Base-by-base conservation (phyloP, 2,329 filamentous ascomycete genomes). In the Fonsecaea monophora region DNA sequence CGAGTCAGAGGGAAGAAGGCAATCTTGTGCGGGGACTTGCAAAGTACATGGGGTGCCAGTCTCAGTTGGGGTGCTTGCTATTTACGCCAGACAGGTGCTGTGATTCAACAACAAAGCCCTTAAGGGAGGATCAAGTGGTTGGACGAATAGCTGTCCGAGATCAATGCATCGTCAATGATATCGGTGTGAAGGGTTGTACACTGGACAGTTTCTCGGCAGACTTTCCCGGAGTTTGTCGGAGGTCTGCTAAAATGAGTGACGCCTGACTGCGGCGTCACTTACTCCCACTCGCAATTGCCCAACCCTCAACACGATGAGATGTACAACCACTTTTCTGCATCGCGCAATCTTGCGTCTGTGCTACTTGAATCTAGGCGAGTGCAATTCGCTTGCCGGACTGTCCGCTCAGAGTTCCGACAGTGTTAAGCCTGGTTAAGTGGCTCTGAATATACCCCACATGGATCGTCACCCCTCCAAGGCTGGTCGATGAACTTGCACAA, bases 161-260 rank as follows among this genome's bases (percentile, higher is more conserved):
- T 25, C 25, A 25, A 25, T 25, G 25, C 25, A 25, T 25, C 25
- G 2, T 25, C 25, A 2, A 25, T 25, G 25, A 25, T 25, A 25
- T 25, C 25, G 25, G 25, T 25, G 25, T 2, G 25, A 25, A 25
- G 25, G 2, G 25, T 0, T 25, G 25, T 25, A 25, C 25, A n/a
- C n/a, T n/a, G 25, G 25, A 25, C 4, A 5, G 40, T 8, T 15
- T 4, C 38, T 64, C 67, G 67, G 67, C 54, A 62, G 35, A 69
- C 64, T 53, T 69, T 67, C 64, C 67, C 37, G 13, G 13, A 4
- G 50, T 7, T 38, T 21, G 32, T 50, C 25, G 45, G 42, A 25
- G 25, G 25, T 25, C 35, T 45, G 18, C n/a, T 67, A 37, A 60
- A 65, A 64, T 69, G 64, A 62, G 65, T 66, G 68, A 61, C 65